A percentile compares a stretch with the other conserved stretches of the same genome.
Evolutionary conservation across 306 rosid genomes (phyloP).

Genomic region (Prunus campanulata): DNA sequence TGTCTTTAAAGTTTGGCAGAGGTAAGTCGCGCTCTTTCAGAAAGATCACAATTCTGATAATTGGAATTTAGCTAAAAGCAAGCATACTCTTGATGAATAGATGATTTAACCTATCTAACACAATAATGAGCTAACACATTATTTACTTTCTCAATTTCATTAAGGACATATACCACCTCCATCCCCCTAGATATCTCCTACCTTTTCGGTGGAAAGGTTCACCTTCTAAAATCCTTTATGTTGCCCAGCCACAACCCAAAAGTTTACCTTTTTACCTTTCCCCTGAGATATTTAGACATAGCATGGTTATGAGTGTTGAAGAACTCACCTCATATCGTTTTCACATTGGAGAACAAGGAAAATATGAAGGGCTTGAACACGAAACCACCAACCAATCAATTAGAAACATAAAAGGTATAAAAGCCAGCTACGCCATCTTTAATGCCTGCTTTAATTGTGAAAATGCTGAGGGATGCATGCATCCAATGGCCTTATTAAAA

Average conservation of each 20-base stretch:
- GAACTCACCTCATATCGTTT: conserved; percentile 46
- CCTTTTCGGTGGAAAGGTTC: neutral
- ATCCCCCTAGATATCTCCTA: neutral
- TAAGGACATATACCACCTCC: neutral
- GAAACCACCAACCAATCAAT: conserved; percentile 24
- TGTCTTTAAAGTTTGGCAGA: neutral
- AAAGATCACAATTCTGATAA: neutral
- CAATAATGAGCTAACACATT: neutral
- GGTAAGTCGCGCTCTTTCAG: neutral
- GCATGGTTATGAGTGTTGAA: conserved; percentile 6
- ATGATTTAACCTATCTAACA: neutral
- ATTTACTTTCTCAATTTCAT: neutral
- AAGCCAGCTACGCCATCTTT: conserved; percentile 59
- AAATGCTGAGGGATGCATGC: conserved; percentile 85
- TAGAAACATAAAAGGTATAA: conserved; percentile 10
- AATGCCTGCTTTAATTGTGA: conserved; percentile 86
- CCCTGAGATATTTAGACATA: neutral
- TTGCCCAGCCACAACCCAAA: neutral
- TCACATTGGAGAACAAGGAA: conserved; percentile 30
- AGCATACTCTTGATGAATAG: neutral
- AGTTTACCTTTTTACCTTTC: neutral
- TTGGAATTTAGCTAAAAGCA: neutral
- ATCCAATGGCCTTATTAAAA: conserved; percentile 71
- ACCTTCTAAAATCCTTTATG: neutral
- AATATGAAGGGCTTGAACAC: conserved; percentile 29